Evolutionary conservation across 1,139 yeast genomes (phyloP).

Genomic region (Lodderomyces oxycetoniae): DNA sequence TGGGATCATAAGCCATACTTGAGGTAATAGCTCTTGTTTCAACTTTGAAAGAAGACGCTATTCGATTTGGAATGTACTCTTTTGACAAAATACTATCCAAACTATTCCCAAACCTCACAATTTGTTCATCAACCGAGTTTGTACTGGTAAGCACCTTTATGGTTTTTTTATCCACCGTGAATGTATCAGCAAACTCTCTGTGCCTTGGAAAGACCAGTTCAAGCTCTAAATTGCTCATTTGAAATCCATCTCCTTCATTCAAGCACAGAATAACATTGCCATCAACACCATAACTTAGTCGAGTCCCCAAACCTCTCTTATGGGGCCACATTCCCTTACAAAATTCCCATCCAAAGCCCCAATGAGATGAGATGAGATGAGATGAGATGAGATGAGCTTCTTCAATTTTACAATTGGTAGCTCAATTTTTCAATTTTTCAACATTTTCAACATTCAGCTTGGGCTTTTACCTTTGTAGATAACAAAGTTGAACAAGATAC

Average conservation of each 20-base stretch:
- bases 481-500: no score
- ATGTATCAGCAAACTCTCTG: background rate
- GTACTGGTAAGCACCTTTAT: background rate
- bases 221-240: background rate
- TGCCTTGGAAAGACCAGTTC: conserved; percentile 3
- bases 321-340: conserved; percentile 50
- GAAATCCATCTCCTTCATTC: background rate
- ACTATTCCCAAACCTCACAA: no score
- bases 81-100: no score
- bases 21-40: conserved; percentile 26
- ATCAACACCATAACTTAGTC: conserved; percentile 34
- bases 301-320: conserved; percentile 37
- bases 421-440: no score
- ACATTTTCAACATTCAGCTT: no score
- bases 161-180: background rate
- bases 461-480: no score
- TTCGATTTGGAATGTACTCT: conserved; percentile 21
- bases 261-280: conserved; percentile 25
- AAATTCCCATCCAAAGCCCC: no score
- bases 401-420: no score
- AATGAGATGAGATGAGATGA: no score
- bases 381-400: no score
- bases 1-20: conserved; percentile 35
- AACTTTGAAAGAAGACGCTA: conserved; percentile 20
- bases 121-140: conserved; percentile 1